phyloP scores from a whole-genome alignment of 2,329 filamentous ascomycete species.

The Lizonia empirigonia region DNA sequence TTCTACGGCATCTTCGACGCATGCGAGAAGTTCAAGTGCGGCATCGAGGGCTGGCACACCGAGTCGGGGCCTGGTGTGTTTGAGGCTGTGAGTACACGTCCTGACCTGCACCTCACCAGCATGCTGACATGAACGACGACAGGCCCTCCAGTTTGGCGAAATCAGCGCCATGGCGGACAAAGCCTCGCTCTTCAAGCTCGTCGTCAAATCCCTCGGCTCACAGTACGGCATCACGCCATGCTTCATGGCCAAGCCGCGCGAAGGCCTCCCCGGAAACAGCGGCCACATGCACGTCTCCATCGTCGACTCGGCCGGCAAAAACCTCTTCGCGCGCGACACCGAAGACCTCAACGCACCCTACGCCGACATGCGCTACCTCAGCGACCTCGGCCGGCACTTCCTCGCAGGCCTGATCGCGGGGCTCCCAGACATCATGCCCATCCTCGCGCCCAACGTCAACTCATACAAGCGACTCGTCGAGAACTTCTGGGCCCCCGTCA shows the following conservation, averaged over 20 bases:
- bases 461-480: slow-evolving; percentile 98
- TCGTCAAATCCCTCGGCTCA: slow-evolving; percentile 85
- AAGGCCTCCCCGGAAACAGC: slow-evolving; percentile 90
- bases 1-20: slow-evolving; percentile 87
- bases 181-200: slow-evolving; percentile 91
- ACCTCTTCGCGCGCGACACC: slow-evolving; percentile 77
- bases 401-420: slow-evolving; percentile 88
- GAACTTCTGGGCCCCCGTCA: slow-evolving; percentile 99
- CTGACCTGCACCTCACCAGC: no score
- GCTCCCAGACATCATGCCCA: slow-evolving; percentile 92
- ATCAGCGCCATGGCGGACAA: slow-evolving; percentile 89
- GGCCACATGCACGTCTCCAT: slow-evolving; percentile 96
- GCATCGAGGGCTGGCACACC: slow-evolving; percentile 94
- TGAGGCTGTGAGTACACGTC: slow-evolving; percentile 68
- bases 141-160: slow-evolving; percentile 86
- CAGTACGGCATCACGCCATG: slow-evolving; percentile 92
- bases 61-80: slow-evolving; percentile 94
- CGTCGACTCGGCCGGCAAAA: slow-evolving; percentile 78
- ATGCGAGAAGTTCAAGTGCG: slow-evolving; percentile 76
- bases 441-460: slow-evolving; percentile 93
- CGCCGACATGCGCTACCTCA: slow-evolving; percentile 72
- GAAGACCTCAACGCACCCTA: slow-evolving; percentile 68
- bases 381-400: slow-evolving; percentile 89
- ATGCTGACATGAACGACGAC: slow-evolving; percentile 49
- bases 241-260: slow-evolving; percentile 97